Evolutionary conservation across 2,329 filamentous ascomycete species (phyloP).

Genomic region (Cadophora sp.): DNA sequence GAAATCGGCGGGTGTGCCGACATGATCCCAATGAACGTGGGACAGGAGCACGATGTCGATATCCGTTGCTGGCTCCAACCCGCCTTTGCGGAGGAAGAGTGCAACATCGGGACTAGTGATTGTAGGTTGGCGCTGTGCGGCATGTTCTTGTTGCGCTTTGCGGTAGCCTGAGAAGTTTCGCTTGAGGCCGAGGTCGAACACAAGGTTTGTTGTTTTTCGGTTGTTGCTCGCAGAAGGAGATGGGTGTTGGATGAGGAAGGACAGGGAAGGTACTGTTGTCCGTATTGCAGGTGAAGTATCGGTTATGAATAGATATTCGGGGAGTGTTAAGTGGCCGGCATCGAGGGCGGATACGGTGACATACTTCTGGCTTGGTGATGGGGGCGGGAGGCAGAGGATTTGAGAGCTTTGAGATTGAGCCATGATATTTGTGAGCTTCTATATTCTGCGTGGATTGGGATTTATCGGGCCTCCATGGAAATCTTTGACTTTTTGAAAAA

Average conservation of each 20-base stretch:
- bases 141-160: slow-evolving; percentile 52
- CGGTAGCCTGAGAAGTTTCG: slow-evolving; percentile 53
- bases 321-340: slow-evolving; percentile 53
- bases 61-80: slow-evolving; percentile 39
- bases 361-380: slow-evolving; percentile 31
- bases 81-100: slow-evolving; percentile 48
- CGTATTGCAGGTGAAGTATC: slow-evolving; percentile 51
- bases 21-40: slow-evolving; percentile 65
- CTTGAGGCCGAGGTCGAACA: slow-evolving; percentile 62
- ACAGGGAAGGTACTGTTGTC: slow-evolving; percentile 58
- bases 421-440: background rate
- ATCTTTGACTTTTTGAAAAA: background rate
- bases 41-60: slow-evolving; percentile 49
- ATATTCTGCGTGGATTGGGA: background rate
- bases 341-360: slow-evolving; percentile 49
- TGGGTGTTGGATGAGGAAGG: slow-evolving; percentile 58
- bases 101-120: slow-evolving; percentile 53
- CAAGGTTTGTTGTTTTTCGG: slow-evolving; percentile 43
- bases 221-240: slow-evolving; percentile 34
- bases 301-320: slow-evolving; percentile 54
- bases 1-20: slow-evolving; percentile 62
- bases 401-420: background rate
- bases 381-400: slow-evolving; percentile 16
- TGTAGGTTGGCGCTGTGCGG: slow-evolving; percentile 54
- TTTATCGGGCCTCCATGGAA: background rate